These are phyloP conservation scores for Fusarium praegraminearum DNA, from an alignment of 2,329 filamentous ascomycete genomes.

Conservation along the genomic window DNA sequence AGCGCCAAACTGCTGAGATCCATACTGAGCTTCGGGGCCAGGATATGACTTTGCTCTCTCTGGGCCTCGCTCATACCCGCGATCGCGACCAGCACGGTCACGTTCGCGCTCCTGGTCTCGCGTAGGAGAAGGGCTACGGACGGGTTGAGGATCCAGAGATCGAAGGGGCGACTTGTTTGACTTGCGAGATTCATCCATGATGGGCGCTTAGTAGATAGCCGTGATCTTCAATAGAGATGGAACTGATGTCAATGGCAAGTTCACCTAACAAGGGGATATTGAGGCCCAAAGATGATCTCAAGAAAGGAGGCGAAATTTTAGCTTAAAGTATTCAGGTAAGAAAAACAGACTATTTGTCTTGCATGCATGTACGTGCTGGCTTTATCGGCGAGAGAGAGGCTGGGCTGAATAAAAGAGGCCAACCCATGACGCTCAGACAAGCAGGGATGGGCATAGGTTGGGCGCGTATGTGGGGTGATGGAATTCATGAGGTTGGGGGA, in stretches of 20 bases:
- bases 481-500: constrained; percentile 45
- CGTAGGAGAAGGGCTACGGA: constrained; percentile 44
- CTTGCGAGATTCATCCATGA: constrained; percentile 40
- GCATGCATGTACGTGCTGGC: constrained; percentile 35
- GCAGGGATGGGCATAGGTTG: constrained; percentile 33
- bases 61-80: constrained; percentile 29
- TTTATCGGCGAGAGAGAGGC: constrained; percentile 38
- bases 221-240: background rate
- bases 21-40: constrained; percentile 39
- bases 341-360: constrained; percentile 4
- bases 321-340: constrained; percentile 5
- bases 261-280: constrained; percentile 9
- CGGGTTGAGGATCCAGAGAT: constrained; percentile 47
- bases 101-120: constrained; percentile 29
- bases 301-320: constrained; percentile 17
- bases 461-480: constrained; percentile 29
- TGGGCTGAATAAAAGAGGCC: constrained; percentile 40
- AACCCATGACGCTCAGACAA: constrained; percentile 43
- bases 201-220: constrained; percentile 2
- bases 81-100: constrained; percentile 2
- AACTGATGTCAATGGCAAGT: background rate
- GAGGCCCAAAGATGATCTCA: constrained; percentile 12
- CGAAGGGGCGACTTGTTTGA: constrained; percentile 43
- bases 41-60: constrained; percentile 41
- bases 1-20: constrained; percentile 25